Evolutionary conservation across 495 filamentous ascomycete genomes (phyloP).

Genomic region (Aspergillus avenaceus): DNA sequence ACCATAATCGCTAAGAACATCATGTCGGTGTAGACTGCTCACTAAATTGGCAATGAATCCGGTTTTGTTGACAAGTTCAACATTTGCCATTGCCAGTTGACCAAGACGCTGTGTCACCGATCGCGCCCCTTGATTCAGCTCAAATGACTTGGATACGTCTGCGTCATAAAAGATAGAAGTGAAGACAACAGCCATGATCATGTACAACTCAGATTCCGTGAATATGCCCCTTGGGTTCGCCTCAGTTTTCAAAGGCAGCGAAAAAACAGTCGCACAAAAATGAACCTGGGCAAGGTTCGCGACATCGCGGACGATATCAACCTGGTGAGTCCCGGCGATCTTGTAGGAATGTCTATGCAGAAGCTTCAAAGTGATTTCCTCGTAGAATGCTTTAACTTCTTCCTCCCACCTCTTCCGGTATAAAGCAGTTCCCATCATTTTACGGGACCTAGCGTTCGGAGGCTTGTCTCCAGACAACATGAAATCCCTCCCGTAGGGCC

Average conservation of each 20-base stretch:
- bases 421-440: constrained; percentile 44
- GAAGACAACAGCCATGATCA: constrained; percentile 55
- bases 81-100: constrained; percentile 54
- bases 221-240: constrained; percentile 55
- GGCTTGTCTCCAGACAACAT: constrained; percentile 52
- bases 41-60: constrained; percentile 48
- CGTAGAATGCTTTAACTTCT: constrained; percentile 49
- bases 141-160: constrained; percentile 61
- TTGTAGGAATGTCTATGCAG: constrained; percentile 45
- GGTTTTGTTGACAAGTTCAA: constrained; percentile 54
- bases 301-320: constrained; percentile 61
- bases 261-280: constrained; percentile 59
- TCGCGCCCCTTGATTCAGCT: constrained; percentile 51
- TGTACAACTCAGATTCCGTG: constrained; percentile 55
- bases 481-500: constrained; percentile 44
- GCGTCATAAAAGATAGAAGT: constrained; percentile 62
- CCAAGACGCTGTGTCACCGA: constrained; percentile 56
- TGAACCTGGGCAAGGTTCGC: constrained; percentile 58
- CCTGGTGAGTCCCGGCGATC: constrained; percentile 52
- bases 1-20: constrained; percentile 58
- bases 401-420: constrained; percentile 48
- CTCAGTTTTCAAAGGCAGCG: constrained; percentile 58
- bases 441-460: constrained; percentile 42
- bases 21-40: constrained; percentile 34
- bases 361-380: constrained; percentile 48